Evolutionary conservation across 164 flowering plant genomes (phyloP), one percentile per base, ranked within the genome.

Genomic region (Amborella trichopoda): DNA sequence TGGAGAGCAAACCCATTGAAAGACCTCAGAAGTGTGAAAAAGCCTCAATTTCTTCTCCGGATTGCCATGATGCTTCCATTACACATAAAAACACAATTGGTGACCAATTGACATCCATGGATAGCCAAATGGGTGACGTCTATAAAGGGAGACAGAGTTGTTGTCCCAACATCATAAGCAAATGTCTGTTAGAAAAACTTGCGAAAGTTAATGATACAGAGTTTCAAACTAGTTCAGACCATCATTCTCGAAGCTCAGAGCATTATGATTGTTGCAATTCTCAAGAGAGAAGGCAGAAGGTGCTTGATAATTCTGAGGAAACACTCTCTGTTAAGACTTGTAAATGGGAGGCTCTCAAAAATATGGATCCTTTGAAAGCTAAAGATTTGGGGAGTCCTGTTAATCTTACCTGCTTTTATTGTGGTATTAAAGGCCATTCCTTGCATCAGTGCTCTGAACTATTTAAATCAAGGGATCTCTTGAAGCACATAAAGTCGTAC

Each of bases 251-350:
- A n/a, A n/a, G n/a, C n/a, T n/a, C n/a, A n/a, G n/a, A n/a, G n/a
- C n/a, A n/a, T n/a, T n/a, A n/a, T n/a, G 41, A 38, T 38, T 2
- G 21, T 9, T 38, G 41, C 17, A 10, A 38, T 16, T 38, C 41
- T n/a, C 41, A 18, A 9, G 41, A 18, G 20, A 38, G 16, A 4
- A 22, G 20, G 20, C 14, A 38, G 41, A 22, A 38, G 20, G 6
- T 13, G 16, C 17, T 6, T 38, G 8, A 38, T n/a, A 64, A 52
- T 27, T 64, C 74, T 28, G 89, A 76, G 61, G 80, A 65, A 32
- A 64, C 75, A 70, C 78, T 85, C 45, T 81, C 94, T 46, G 46
- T 67, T n/a, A 78, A 78, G 61, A 79, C 87, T 6, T 68, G 74
- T 66, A 76, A 82, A 58, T 46, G 81, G 70, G 85, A 80, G 63